phyloP scores from a whole-genome alignment of 2,329 filamentous ascomycete species.

The Ceratocystiopsis sp. region DNA sequence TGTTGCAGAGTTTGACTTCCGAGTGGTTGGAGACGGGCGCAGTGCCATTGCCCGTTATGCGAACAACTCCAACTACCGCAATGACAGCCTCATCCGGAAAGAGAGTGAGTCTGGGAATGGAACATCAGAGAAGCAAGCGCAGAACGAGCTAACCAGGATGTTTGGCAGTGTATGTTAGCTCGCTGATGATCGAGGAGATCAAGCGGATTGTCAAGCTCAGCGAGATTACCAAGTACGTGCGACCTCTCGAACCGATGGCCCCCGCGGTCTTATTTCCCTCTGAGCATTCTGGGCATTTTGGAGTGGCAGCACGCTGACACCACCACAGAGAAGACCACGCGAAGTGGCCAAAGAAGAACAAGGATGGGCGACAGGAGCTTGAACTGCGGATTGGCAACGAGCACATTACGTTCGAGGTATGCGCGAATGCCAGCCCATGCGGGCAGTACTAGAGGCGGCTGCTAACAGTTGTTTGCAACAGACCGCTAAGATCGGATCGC shows the following conservation, averaged over 20 bases:
- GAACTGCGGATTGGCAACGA: slow-evolving; percentile 89
- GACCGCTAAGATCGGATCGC: slow-evolving; percentile 95
- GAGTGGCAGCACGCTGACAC: not conserved
- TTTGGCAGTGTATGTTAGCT: slow-evolving; percentile 77
- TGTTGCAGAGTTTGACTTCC: slow-evolving; percentile 77
- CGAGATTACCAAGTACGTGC: slow-evolving; percentile 80
- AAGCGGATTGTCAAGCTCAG: slow-evolving; percentile 94
- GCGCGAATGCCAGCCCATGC: too few species aligned
- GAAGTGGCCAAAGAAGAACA: slow-evolving; percentile 99
- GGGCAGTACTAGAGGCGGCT: too few species aligned
- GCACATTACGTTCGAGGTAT: slow-evolving; percentile 77
- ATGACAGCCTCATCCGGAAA: slow-evolving; percentile 97
- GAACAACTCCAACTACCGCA: slow-evolving; percentile 98
- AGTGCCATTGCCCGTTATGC: slow-evolving; percentile 92
- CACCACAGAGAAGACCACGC: slow-evolving; percentile 73
- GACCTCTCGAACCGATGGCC: not conserved
- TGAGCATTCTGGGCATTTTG: too few species aligned
- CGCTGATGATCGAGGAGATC: slow-evolving; percentile 79
- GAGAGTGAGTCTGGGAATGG: slow-evolving; percentile 52
- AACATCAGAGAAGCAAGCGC: too few species aligned
- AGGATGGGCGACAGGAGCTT: slow-evolving; percentile 90
- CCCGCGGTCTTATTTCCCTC: too few species aligned
- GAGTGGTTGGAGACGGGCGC: slow-evolving; percentile 77
- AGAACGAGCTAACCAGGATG: too few species aligned
- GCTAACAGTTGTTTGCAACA: too few species aligned